These are phyloP conservation scores for Medicago ruthenica DNA, from an alignment of 306 rosid genomes.

Conservation along the genomic window DNA sequence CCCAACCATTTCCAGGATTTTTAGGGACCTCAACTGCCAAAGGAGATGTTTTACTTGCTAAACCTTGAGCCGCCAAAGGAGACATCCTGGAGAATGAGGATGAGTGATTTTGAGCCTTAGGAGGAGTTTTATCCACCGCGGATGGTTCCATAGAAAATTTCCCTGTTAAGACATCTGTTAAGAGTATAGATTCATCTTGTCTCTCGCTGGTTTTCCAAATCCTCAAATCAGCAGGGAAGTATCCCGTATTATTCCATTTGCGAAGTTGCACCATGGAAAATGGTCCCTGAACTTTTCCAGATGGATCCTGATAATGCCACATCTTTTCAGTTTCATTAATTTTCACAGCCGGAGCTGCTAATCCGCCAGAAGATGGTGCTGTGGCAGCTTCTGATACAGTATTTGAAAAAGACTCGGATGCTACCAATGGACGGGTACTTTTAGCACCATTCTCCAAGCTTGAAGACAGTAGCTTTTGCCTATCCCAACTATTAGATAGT, in stretches of 20 bases:
- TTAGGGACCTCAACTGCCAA: slow-evolving; percentile 68
- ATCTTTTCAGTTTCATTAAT: slow-evolving; percentile 82
- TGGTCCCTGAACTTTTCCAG: slow-evolving; percentile 98
- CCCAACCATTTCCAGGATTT: slow-evolving; percentile 65
- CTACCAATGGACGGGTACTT: slow-evolving; percentile 48
- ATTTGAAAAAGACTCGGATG: slow-evolving; percentile 51
- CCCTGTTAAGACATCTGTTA: slow-evolving; percentile 81
- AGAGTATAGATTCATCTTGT: slow-evolving; percentile 71
- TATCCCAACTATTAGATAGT: slow-evolving; percentile 70
- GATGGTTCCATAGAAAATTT: slow-evolving; percentile 62
- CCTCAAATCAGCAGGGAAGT: slow-evolving; percentile 84
- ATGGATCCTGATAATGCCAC: slow-evolving; percentile 93
- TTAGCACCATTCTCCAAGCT: slow-evolving; percentile 62
- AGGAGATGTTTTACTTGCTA: slow-evolving; percentile 51
- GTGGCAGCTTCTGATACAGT: slow-evolving; percentile 53
- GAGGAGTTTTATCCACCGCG: slow-evolving; percentile 47
- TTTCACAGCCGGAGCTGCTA: slow-evolving; percentile 54
- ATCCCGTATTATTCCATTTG: slow-evolving; percentile 93
- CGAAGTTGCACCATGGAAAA: slow-evolving; percentile 91
- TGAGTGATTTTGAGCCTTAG: slow-evolving; percentile 56
- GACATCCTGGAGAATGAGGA: slow-evolving; percentile 59
- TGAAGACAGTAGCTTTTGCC: slow-evolving; percentile 57
- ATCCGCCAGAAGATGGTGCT: slow-evolving; percentile 50
- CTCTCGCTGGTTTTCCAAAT: slow-evolving; percentile 76
- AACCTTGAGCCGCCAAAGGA: slow-evolving; percentile 51